These are phyloP conservation scores for Parastagonospora nodorum DNA, from an alignment of 2,329 filamentous ascomycete genomes.

Conservation along the genomic window DNA sequence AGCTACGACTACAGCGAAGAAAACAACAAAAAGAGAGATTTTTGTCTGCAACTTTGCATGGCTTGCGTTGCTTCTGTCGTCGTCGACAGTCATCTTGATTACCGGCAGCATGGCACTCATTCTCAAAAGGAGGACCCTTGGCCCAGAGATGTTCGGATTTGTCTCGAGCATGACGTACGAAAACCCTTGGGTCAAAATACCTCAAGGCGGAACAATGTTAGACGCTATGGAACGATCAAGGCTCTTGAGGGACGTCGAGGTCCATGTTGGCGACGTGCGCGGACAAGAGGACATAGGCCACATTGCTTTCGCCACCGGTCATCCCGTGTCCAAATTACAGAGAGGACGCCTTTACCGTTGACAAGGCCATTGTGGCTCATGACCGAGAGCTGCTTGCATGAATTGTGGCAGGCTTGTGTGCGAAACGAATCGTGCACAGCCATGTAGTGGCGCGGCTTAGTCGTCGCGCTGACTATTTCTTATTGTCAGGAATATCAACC, in stretches of 20 bases:
- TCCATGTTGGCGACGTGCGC: constrained; percentile 39
- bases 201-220: constrained; percentile 34
- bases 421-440: too few relatives aligned
- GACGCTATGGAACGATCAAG: constrained; percentile 42
- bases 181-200: constrained; percentile 36
- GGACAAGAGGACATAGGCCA: constrained; percentile 39
- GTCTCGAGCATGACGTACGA: constrained; percentile 47
- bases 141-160: constrained; percentile 43
- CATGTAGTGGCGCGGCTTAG: too few relatives aligned
- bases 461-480: too few relatives aligned
- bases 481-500: too few relatives aligned
- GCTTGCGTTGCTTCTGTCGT: constrained; percentile 29
- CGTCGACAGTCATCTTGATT: constrained; percentile 23
- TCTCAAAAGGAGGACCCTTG: constrained; percentile 34
- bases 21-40: constrained; percentile 15
- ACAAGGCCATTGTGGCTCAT: not conserved
- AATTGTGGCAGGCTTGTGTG: too few relatives aligned
- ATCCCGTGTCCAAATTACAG: constrained; percentile 32
- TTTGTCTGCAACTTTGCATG: constrained; percentile 38
- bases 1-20: constrained; percentile 25
- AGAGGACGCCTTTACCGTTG: constrained; percentile 32
- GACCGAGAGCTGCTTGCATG: too few relatives aligned
- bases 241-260: constrained; percentile 37
- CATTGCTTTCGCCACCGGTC: constrained; percentile 42
- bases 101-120: constrained; percentile 23